phyloP scores from a whole-genome alignment of 805 yeast species.

The Candida loeiensis region DNA sequence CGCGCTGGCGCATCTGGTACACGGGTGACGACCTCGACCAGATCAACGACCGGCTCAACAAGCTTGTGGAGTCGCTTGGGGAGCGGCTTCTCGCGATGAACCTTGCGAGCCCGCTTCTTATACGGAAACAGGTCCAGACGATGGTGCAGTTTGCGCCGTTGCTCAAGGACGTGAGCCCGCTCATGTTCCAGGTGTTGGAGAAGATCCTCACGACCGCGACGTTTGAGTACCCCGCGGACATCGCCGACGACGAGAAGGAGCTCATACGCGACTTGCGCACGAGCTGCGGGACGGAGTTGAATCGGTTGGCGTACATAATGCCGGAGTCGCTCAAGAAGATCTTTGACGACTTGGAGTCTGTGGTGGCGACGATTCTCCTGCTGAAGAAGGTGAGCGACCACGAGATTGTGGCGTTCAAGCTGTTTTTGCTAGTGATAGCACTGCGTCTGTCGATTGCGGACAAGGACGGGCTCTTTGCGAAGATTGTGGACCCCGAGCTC shows the following conservation, averaged over 20 bases:
- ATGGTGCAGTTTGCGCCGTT: slow-evolving; percentile 92
- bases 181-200: slow-evolving; percentile 82
- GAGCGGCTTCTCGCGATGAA: slow-evolving; percentile 72
- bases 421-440: slow-evolving; percentile 86
- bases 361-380: slow-evolving; percentile 65
- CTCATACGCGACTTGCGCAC: slow-evolving; percentile 82
- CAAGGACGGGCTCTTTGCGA: slow-evolving; percentile 73
- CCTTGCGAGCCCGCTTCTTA: slow-evolving; percentile 72
- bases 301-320: slow-evolving; percentile 90
- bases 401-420: slow-evolving; percentile 90
- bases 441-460: slow-evolving; percentile 74
- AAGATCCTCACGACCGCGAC: slow-evolving; percentile 82
- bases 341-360: slow-evolving; percentile 77
- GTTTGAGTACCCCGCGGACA: slow-evolving; percentile 64
- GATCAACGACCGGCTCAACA: slow-evolving; percentile 49
- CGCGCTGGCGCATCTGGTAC: slow-evolving; percentile 96
- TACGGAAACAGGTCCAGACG: slow-evolving; percentile 85
- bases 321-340: slow-evolving; percentile 85
- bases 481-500: slow-evolving; percentile 90
- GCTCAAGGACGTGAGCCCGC: slow-evolving; percentile 66
- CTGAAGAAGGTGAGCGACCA: slow-evolving; percentile 76
- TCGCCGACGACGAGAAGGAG: slow-evolving; percentile 73
- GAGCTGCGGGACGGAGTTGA: slow-evolving; percentile 91
- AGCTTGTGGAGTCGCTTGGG: slow-evolving; percentile 65
- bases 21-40: slow-evolving; percentile 51